Evolutionary conservation across 2,329 filamentous ascomycete species (phyloP), one percentile per base, ranked within the genome.

Genomic region (Dothiorella sarmentorum): DNA sequence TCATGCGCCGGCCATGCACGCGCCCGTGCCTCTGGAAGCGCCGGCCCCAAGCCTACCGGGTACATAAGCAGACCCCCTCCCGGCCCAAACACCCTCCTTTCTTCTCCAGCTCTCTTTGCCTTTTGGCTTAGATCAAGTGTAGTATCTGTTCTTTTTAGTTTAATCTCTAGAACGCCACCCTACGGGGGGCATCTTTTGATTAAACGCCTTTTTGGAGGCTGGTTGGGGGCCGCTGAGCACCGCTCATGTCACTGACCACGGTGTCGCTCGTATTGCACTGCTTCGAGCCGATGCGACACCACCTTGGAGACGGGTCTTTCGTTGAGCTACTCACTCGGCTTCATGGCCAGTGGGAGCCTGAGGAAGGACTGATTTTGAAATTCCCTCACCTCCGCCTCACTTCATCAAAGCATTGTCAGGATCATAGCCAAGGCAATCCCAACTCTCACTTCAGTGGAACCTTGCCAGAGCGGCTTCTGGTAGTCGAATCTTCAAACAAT

Each of bases 71-170:
- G 11, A 10, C 7, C 31, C 3, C 18, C 7, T 37, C 31, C 45
- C 11, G 20, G 6, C 9, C 45, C 7, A 38, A 33, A 13, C 13
- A 3, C 29, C 17, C 45, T 18, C 29, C 11, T 37, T 51, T 17
- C 45, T 47, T 37, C 44, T 17, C 33, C 31, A 51, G 45, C 45
- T 51, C 45, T 51, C 45, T 51, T 37, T 51, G 45, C 45, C 45
- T 51, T 51, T 51, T 51, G 45, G 29, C 45, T 51, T 51, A 51
- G 45, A 51, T 51, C 45, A 51, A 37, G 45, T 37, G 45, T 51
- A 51, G 45, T 51, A 37, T 7, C 45, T 51, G 45, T 51, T 37
- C 45, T 37, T 51, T 37, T 37, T 37, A 51, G 31, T 51, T 51
- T 37, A 37, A 51, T 51, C 18, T 35, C 31, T 51, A 37, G 31